phyloP scores from a whole-genome alignment of 768 basidiomycete species.

The Hericium coralloides region DNA sequence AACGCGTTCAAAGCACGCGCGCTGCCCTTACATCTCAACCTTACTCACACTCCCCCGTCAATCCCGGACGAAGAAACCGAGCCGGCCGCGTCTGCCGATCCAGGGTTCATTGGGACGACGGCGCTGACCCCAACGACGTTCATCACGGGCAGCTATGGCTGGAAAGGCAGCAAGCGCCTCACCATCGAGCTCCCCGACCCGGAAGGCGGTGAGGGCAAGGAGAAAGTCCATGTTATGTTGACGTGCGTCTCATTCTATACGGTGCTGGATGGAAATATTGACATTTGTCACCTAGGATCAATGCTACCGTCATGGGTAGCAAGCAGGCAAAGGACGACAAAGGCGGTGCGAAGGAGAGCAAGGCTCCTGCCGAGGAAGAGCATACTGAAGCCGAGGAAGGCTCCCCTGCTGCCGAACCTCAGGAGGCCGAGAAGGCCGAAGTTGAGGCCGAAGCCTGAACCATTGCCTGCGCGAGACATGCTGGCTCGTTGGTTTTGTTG shows the following conservation, averaged over 20 bases:
- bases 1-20: conserved; percentile 56
- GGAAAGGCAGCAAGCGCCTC: conserved; percentile 70
- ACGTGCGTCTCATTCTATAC: conserved; percentile 39
- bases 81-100: conserved; percentile 34
- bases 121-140: conserved; percentile 54
- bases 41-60: conserved; percentile 57
- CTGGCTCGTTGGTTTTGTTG: too few relatives aligned
- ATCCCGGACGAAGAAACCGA: conserved; percentile 27
- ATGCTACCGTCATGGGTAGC: conserved; percentile 68
- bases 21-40: conserved; percentile 54
- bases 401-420: not conserved
- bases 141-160: conserved; percentile 72
- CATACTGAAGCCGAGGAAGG: conserved; percentile 8
- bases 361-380: conserved; percentile 16
- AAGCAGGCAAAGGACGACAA: conserved; percentile 40
- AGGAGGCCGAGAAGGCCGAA: not conserved
- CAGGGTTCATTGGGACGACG: conserved; percentile 50
- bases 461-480: too few relatives aligned
- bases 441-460: not conserved
- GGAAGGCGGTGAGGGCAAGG: conserved; percentile 40
- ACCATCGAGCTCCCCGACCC: conserved; percentile 50
- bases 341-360: conserved; percentile 24
- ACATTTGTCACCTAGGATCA: conserved; percentile 40
- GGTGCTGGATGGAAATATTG: not conserved
- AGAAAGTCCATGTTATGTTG: conserved; percentile 66